These are phyloP conservation scores for Porphyra umbilicalis DNA, from an alignment of 31 red algal genomes.

Conservation along the genomic window DNA sequence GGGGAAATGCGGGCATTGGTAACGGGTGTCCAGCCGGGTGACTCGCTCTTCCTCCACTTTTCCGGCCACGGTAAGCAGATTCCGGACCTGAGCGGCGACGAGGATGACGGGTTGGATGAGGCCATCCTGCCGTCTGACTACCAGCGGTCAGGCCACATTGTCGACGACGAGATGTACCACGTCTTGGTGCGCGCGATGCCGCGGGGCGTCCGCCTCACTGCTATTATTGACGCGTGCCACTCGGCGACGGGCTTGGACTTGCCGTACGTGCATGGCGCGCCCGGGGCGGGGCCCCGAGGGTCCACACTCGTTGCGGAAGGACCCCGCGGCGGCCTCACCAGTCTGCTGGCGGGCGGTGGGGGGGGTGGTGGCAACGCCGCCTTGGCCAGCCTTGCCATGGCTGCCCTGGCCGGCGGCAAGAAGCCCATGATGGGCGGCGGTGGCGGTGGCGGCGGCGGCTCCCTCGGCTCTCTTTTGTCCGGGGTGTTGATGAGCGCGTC, in stretches of 20 bases:
- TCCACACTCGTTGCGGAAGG: too few relatives aligned
- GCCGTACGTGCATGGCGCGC: conserved; percentile 50
- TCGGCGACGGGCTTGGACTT: conserved; percentile 38
- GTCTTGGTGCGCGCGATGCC: conserved; percentile 29
- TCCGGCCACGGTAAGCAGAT: conserved; percentile 58
- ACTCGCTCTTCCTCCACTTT: conserved; percentile 55
- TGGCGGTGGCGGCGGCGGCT: not conserved
- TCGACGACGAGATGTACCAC: conserved; percentile 50
- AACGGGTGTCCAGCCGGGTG: conserved; percentile 15
- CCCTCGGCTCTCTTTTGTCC: not conserved
- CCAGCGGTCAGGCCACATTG: conserved; percentile 47
- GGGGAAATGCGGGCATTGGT: conserved; percentile 39
- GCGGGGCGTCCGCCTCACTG: conserved; percentile 38
- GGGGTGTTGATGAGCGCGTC: not conserved
- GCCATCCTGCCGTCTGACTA: conserved; percentile 48
- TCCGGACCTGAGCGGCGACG: conserved; percentile 36
- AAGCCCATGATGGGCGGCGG: not conserved
- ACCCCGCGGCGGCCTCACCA: not conserved
- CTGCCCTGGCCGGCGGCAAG: not conserved
- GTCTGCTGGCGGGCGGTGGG: not conserved
- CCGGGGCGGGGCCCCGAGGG: not conserved
- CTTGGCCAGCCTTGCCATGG: not conserved
- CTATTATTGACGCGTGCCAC: conserved; percentile 62
- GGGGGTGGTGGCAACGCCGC: not conserved
- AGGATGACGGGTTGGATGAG: conserved; percentile 63